Evolutionary conservation across 2,329 filamentous ascomycete genomes (phyloP), one percentile per base, ranked within the genome.

Genomic region (Fusarium verrucosum): DNA sequence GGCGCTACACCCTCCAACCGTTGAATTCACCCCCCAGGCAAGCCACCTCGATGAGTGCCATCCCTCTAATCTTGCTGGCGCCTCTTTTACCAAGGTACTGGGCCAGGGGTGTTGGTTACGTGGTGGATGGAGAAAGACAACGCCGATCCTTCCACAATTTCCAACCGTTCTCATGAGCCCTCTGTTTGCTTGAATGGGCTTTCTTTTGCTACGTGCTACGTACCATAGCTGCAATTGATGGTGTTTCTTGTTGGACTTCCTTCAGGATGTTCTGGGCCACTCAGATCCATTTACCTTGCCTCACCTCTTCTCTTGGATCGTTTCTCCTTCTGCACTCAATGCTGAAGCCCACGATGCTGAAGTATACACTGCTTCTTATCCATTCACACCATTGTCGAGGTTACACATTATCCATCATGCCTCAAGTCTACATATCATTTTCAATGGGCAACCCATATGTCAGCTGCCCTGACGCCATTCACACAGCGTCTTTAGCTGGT

Each of bases 71-170:
- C 62, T 68, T 69, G 60, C 54, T 64, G 49, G 65, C 50, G 42
- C 51, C 68, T 68, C 60, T 62, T n/a, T 32, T 69, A 64, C 70
- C 71, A 72, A 67, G 44, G 54, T 62, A 58, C 59, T 53, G 70
- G 63, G 61, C 70, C 66, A 67, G 64, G 69, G 66, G 62, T 67
- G 63, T 26, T 36, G 46, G 53, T 57, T 64, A 47, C 43, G 57
- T 59, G 50, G 65, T 57, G 57, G 62, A 58, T 50, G 50, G 61
- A 55, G 68, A 55, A 60, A 41, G 58, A 56, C 57, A 53, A 59
- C 53, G 68, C 59, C 58, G 68, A 73, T 73, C 70, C 64, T 63
- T 58, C 54, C 47, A 65, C 61, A 70, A 68, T 71, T 52, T 68
- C 53, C 44, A 67, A 59, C 50, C 58, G 52, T 70, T 66, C 44